Percentiles rank a stretch among this genome's conserved stretches.
Conservation (phyloP, 768 basidiomycete genomes). For the Panus rudis region DNA sequence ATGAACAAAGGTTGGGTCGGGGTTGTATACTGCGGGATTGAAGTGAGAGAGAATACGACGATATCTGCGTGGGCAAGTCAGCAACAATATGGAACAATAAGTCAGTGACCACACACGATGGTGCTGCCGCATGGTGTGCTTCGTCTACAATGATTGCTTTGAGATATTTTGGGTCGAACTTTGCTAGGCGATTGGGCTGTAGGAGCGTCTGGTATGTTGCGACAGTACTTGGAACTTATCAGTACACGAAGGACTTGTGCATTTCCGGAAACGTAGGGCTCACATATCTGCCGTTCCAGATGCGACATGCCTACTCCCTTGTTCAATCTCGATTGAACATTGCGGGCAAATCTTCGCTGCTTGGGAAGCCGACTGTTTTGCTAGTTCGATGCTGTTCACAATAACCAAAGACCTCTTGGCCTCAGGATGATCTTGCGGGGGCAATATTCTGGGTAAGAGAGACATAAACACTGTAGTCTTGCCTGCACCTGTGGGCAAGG, state of each 20-base stretch:
- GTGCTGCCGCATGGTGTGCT: slow-evolving; percentile 92
- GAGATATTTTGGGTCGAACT: slow-evolving; percentile 61
- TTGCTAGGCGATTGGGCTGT: slow-evolving; percentile 53
- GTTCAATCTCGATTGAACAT: slow-evolving; percentile 88
- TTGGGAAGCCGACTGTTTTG: slow-evolving; percentile 75
- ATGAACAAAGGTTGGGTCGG: slow-evolving; percentile 37
- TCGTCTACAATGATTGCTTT: slow-evolving; percentile 87
- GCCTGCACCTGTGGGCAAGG: slow-evolving; percentile 75
- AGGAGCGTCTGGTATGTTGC: slow-evolving; percentile 86
- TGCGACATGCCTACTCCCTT: slow-evolving; percentile 68
- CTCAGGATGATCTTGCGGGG: slow-evolving; percentile 33
- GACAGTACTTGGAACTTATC: slow-evolving; percentile 55
- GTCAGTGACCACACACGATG: slow-evolving; percentile 58
- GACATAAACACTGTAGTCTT: slow-evolving; percentile 93
- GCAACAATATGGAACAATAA: background rate
- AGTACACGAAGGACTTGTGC: background rate
- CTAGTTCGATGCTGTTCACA: slow-evolving; percentile 87
- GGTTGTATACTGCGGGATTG: slow-evolving; percentile 53
- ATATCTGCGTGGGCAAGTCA: slow-evolving; percentile 51
- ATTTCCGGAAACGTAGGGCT: slow-evolving; percentile 22
- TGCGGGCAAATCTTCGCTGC: slow-evolving; percentile 58
- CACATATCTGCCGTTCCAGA: slow-evolving; percentile 83
- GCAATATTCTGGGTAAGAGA: slow-evolving; percentile 58
- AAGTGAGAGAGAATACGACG: slow-evolving; percentile 82
- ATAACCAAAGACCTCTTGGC: slow-evolving; percentile 69